Evolutionary conservation across 1,284 basidiomycete genomes (phyloP), one percentile per base, ranked within the genome.

Genomic region (Papiliotrema fonsecae): DNA sequence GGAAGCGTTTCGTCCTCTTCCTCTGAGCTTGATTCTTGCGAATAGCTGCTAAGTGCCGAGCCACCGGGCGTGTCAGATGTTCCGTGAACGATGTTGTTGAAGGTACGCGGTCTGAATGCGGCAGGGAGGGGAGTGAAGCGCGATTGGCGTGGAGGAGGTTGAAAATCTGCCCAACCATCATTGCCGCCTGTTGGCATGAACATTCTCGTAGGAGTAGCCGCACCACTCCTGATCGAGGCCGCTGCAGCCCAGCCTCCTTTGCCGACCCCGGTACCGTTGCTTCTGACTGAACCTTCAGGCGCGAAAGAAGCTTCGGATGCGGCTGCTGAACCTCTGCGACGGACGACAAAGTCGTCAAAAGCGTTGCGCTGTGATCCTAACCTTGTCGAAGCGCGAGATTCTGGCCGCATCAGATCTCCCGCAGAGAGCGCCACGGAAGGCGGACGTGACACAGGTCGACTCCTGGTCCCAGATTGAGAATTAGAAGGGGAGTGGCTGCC

Each of bases 171-270:
- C 63, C 65, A 72, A 13, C 69, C 69, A 37, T 61, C 63, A 18
- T 59, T 57, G 2, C 46, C 54, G 1, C 37, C 41, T 2, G 53
- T 25, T 7, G 69, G 69, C 58, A 69, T 63, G 46, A 59, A 68
- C 68, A 70, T 69, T 44, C 56, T 59, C 6, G 62, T 52, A 1
- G 68, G 67, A 10, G 63, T 48, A 14, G 55, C 37, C 2, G 57
- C 42, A 2, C 60, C 55, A 2, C 60, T 61, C 21, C 47, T 25
- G 4, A 22, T 32, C 0, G 54, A 48, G 30, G 62, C 60, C 1
- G 59, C 56, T 1, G 64, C 68, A 14, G 69, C 69, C 68, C 68
- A 72, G 16, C 69, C 69, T 2, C 69, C 69, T 49, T 65, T 67
- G 10, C 69, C 69, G 28, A 56, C 61, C 5, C 62, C 67, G 43